phyloP scores from a whole-genome alignment of 805 yeast species.

The Middelhovenomyces tepae region DNA sequence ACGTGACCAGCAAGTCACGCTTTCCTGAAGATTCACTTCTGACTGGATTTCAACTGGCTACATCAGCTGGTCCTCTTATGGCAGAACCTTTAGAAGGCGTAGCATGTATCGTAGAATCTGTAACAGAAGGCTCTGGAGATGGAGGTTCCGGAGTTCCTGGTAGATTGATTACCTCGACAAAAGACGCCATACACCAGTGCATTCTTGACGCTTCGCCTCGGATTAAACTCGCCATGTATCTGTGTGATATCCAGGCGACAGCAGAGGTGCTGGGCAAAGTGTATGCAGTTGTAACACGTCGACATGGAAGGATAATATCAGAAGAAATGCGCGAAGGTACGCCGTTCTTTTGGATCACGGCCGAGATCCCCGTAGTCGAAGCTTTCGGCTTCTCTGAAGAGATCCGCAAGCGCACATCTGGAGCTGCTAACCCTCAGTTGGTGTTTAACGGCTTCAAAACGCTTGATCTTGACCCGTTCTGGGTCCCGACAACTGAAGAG shows the following conservation, averaged over 20 bases:
- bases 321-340: conserved; percentile 99
- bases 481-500: conserved; percentile 98
- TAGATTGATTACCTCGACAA: conserved; percentile 60
- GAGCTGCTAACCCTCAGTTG: conserved; percentile 95
- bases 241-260: conserved; percentile 91
- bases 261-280: conserved; percentile 93
- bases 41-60: conserved; percentile 80
- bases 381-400: conserved; percentile 97
- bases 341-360: conserved; percentile 82
- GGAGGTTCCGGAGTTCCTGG: conserved; percentile 43
- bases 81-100: conserved; percentile 84
- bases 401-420: conserved; percentile 84
- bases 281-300: conserved; percentile 82
- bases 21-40: conserved; percentile 51
- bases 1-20: too few species aligned
- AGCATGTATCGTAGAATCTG: conserved; percentile 42
- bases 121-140: conserved; percentile 19
- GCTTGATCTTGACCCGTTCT: conserved; percentile 89
- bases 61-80: conserved; percentile 78
- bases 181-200: conserved; percentile 62
- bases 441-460: conserved; percentile 83
- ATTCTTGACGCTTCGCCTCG: conserved; percentile 83
- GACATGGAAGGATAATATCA: conserved; percentile 74
- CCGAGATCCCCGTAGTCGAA: conserved; percentile 84
- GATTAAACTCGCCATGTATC: conserved; percentile 82